A percentile compares a stretch with the other conserved stretches of the same genome.
Evolutionary conservation across 192 early-diverging fungal species (phyloP).

Genomic region (Pilobolus umbonatus): DNA sequence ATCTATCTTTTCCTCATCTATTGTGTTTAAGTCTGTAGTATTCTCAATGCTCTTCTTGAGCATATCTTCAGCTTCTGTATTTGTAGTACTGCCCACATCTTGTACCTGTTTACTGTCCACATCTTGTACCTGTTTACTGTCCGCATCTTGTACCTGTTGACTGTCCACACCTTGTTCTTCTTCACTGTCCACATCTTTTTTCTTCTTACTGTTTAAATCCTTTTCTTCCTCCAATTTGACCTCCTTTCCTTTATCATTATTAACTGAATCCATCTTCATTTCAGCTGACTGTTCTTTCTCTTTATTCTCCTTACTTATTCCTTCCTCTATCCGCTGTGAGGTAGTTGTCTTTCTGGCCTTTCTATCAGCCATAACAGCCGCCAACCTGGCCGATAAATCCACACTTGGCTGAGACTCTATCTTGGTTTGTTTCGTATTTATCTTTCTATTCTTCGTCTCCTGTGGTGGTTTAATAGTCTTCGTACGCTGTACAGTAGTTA

Average conservation of each 20-base stretch:
- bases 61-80: background rate
- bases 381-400: constrained; percentile 40
- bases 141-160: background rate
- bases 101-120: background rate
- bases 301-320: constrained; percentile 1
- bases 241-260: background rate
- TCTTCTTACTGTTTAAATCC: no score
- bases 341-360: no score
- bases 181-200: background rate
- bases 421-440: background rate
- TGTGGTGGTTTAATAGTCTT: constrained; percentile 1
- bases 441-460: background rate
- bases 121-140: background rate
- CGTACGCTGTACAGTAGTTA: constrained; percentile 34
- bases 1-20: no score
- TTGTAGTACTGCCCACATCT: background rate
- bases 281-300: background rate
- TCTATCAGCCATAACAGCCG: constrained; percentile 45
- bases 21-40: no score
- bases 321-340: constrained; percentile 1
- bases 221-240: background rate
- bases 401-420: constrained; percentile 31
- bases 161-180: background rate
- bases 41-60: no score
- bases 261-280: background rate